phyloP scores from a whole-genome alignment of 768 basidiomycete species.

The Lactarius evosmus region DNA sequence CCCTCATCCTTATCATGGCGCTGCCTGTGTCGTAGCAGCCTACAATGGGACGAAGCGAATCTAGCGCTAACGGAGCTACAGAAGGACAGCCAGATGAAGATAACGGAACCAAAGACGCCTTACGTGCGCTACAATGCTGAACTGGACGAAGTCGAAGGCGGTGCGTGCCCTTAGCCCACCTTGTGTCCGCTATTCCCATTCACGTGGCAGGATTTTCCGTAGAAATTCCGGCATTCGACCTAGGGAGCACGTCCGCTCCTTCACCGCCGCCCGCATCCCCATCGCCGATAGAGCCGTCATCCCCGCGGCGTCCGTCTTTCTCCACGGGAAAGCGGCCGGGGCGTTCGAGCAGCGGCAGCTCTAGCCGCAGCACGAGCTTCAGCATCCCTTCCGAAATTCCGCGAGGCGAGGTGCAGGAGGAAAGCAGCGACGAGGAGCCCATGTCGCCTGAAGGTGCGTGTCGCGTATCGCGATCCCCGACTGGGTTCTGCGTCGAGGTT shows the following conservation, averaged over 20 bases:
- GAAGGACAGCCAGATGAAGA: slow-evolving; percentile 98
- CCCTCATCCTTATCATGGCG: background rate
- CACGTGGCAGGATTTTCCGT: background rate
- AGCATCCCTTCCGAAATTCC: slow-evolving; percentile 48
- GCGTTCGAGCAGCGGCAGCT: slow-evolving; percentile 58
- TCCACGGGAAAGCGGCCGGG: slow-evolving; percentile 57
- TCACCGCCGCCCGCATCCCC: slow-evolving; percentile 20
- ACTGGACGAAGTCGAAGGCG: slow-evolving; percentile 80
- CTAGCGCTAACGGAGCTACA: slow-evolving; percentile 87
- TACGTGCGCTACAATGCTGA: slow-evolving; percentile 89
- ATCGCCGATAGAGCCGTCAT: slow-evolving; percentile 37
- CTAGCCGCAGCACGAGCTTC: slow-evolving; percentile 68
- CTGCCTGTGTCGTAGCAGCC: slow-evolving; percentile 41
- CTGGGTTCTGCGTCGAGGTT: no score
- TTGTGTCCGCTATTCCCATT: background rate
- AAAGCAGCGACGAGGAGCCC: slow-evolving; percentile 48
- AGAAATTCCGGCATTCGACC: slow-evolving; percentile 83
- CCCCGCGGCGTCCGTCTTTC: slow-evolving; percentile 71
- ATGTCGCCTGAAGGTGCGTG: slow-evolving; percentile 85
- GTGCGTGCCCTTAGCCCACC: slow-evolving; percentile 42
- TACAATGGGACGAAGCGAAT: slow-evolving; percentile 97
- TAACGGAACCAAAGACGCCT: slow-evolving; percentile 96
- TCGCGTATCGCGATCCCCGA: slow-evolving; percentile 5
- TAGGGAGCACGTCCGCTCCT: slow-evolving; percentile 41
- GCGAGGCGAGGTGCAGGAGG: slow-evolving; percentile 60